Percentiles rank a stretch among this genome's conserved stretches.
phyloP scores from a whole-genome alignment of 2,329 filamentous ascomycete species.

The Stagonosporopsis chrysanthemi region DNA sequence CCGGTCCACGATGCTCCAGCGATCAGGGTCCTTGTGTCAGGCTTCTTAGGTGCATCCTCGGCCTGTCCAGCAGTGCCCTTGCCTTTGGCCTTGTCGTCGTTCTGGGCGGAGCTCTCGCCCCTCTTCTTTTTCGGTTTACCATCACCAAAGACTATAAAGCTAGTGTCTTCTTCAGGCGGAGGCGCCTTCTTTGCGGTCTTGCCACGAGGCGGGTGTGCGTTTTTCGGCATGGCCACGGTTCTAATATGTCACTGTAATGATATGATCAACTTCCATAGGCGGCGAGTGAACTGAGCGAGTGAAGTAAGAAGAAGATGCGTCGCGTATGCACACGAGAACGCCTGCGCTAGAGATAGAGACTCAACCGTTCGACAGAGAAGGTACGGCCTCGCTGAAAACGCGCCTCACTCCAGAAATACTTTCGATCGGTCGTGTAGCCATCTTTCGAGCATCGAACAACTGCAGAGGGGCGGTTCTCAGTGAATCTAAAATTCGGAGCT shows the following conservation, averaged over 20 bases:
- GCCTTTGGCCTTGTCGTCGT: conserved; percentile 44
- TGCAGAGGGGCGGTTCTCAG: conserved; percentile 7
- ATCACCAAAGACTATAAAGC: conserved; percentile 59
- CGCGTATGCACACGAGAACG: conserved; percentile 23
- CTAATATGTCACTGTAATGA: conserved; percentile 6
- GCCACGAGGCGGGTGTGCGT: conserved; percentile 56
- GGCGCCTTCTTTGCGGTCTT: conserved; percentile 51
- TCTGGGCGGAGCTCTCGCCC: conserved; percentile 29
- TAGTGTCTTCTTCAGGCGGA: conserved; percentile 57
- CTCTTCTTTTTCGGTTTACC: conserved; percentile 54
- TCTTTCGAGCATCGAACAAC: conserved; percentile 11
- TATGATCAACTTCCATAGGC: conserved; percentile 16
- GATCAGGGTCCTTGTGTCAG: conserved; percentile 77
- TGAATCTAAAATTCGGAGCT: conserved; percentile 19
- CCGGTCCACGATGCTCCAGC: conserved; percentile 97
- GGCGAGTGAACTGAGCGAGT: conserved; percentile 1
- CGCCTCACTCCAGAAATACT: not conserved
- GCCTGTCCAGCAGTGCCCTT: conserved; percentile 35
- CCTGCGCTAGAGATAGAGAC: conserved; percentile 24
- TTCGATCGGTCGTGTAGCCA: conserved; percentile 12
- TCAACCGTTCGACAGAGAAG: conserved; percentile 21
- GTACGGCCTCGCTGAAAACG: not conserved
- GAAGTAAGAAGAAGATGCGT: conserved; percentile 3
- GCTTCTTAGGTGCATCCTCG: conserved; percentile 62
- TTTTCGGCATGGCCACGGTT: conserved; percentile 54